Conservation (phyloP, 805 yeast genomes). For the Isabelozyma heimii region DNA sequence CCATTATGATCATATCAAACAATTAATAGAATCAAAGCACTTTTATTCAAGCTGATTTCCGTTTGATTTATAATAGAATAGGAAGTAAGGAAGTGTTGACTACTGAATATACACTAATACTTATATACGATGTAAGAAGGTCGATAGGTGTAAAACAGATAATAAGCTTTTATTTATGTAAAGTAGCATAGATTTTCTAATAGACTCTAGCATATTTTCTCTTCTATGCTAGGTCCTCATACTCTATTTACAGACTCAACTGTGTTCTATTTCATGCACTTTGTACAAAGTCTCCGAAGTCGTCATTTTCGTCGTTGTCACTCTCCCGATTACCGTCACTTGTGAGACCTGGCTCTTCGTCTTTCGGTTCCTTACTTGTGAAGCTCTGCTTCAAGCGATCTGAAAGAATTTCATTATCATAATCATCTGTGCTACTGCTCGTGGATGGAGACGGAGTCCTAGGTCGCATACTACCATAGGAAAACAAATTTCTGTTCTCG, state of each 20-base stretch:
- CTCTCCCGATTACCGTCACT: constrained; percentile 9
- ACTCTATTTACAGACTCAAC: neutral
- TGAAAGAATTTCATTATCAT: neutral
- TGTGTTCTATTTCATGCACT: neutral
- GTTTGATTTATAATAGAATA: too few species aligned
- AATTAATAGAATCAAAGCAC: too few species aligned
- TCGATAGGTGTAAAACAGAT: too few species aligned
- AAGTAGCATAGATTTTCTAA: too few species aligned
- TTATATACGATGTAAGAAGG: too few species aligned
- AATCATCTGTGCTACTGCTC: neutral
- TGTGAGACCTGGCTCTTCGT: neutral
- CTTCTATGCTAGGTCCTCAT: neutral
- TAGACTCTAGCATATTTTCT: neutral
- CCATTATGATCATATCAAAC: too few species aligned
- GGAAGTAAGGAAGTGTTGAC: too few species aligned
- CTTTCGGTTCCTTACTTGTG: neutral
- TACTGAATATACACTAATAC: too few species aligned
- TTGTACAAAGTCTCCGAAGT: constrained; percentile 27
- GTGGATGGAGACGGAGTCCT: neutral
- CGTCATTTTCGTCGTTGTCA: constrained; percentile 16
- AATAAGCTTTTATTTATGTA: too few species aligned
- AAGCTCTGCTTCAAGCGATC: neutral
- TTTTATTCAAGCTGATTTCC: too few species aligned
- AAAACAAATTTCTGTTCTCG: neutral
- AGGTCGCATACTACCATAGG: neutral